Evolutionary conservation across 2,329 filamentous ascomycete genomes (phyloP).

Genomic region (Akanthomyces lecanii): DNA sequence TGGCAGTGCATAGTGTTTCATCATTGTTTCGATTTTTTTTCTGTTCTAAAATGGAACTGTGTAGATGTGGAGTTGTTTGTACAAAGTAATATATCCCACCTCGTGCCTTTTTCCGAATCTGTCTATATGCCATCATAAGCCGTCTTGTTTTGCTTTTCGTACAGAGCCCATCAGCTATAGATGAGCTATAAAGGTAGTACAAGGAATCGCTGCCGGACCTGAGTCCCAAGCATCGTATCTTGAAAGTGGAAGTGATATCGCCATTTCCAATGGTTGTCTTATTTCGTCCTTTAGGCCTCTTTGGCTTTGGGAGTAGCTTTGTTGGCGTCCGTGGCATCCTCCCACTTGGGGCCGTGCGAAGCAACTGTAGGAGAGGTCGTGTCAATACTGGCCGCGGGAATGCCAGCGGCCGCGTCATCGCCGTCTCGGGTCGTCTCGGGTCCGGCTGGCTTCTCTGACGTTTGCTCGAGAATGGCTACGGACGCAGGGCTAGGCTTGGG

Average conservation of each 20-base stretch:
- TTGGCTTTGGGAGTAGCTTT: constrained; percentile 19
- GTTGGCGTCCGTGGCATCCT: constrained; percentile 31
- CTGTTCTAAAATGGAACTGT: background rate
- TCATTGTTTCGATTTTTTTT: background rate
- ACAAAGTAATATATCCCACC: constrained; percentile 14
- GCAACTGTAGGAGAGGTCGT: constrained; percentile 11
- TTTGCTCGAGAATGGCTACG: too few species aligned
- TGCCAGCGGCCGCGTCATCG: background rate
- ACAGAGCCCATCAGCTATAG: background rate
- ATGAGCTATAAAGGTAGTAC: constrained; percentile 3
- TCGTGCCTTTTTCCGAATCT: background rate
- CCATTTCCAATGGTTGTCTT: background rate
- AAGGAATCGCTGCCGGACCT: background rate
- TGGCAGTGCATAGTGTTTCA: background rate
- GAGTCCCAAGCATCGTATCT: background rate
- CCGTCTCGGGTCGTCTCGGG: too few species aligned
- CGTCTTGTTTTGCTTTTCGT: constrained; percentile 9
- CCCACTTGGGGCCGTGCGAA: constrained; percentile 20
- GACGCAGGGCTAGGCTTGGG: background rate
- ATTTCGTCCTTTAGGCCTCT: constrained; percentile 15
- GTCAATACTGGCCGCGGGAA: constrained; percentile 3
- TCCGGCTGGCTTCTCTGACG: too few species aligned
- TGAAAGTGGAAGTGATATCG: background rate
- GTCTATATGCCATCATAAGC: constrained; percentile 15
- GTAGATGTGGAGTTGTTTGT: constrained; percentile 16